phyloP scores from a whole-genome alignment of 2,329 filamentous ascomycete genomes.

The Exophiala alcalophila region DNA sequence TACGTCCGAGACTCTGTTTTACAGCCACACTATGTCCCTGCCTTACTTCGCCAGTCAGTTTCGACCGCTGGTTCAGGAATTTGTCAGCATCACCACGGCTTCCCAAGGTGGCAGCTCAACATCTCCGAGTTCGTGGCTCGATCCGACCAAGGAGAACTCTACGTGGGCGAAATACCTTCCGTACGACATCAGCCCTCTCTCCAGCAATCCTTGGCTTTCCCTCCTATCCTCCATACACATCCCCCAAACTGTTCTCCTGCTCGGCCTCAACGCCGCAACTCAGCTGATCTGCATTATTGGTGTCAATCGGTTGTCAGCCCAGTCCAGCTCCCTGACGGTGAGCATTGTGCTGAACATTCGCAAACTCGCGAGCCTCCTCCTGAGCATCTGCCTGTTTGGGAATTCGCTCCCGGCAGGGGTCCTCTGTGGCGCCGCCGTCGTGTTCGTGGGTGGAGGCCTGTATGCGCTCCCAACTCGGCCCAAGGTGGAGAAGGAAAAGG shows the following conservation, averaged over 20 bases:
- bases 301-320: conserved; percentile 88
- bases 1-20: conserved; percentile 96
- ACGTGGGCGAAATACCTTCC: too few relatives aligned
- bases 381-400: conserved; percentile 93
- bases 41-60: conserved; percentile 46
- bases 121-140: conserved; percentile 28
- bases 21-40: conserved; percentile 62
- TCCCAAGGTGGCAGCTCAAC: conserved; percentile 30
- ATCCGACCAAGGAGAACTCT: too few relatives aligned
- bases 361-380: conserved; percentile 83
- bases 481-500: conserved; percentile 2
- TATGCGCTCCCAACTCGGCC: conserved; percentile 59
- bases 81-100: conserved; percentile 38
- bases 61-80: conserved; percentile 33
- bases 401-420: conserved; percentile 76
- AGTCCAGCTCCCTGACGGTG: conserved; percentile 86
- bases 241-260: conserved; percentile 36
- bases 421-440: conserved; percentile 73
- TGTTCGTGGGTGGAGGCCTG: conserved; percentile 85
- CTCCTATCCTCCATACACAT: conserved; percentile 32
- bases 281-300: conserved; percentile 95
- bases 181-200: too few relatives aligned
- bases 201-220: neutral
- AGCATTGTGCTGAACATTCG: conserved; percentile 95
- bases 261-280: conserved; percentile 64